A percentile compares a stretch with the other conserved stretches of the same genome.
These are phyloP conservation scores for Plasmodium sp. DNA, from an alignment of 169 alveolate species.

Conservation along the genomic window DNA sequence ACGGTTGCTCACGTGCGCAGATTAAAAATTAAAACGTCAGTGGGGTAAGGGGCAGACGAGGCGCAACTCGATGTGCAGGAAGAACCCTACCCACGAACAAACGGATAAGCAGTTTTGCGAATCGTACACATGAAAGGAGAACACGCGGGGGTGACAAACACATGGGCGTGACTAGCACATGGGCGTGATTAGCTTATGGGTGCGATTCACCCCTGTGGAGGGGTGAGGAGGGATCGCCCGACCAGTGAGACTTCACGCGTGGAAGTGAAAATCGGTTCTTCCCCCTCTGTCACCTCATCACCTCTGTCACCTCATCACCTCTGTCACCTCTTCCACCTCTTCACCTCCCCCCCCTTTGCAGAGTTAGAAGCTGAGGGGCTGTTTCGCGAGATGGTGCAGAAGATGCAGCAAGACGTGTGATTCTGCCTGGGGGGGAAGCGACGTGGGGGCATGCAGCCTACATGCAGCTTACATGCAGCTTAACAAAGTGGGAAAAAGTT, in stretches of 20 bases:
- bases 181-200: neutral
- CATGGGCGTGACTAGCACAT: neutral
- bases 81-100: neutral
- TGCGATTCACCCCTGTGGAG: neutral
- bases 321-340: too few species aligned
- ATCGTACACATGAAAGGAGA: neutral
- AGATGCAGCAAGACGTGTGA: conserved; percentile 1
- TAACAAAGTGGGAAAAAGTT: neutral
- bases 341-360: neutral
- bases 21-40: neutral
- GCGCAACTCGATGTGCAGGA: neutral
- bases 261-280: neutral
- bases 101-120: neutral
- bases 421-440: neutral
- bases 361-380: conserved; percentile 39
- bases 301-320: too few species aligned
- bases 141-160: neutral
- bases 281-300: neutral
- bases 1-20: neutral
- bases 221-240: neutral
- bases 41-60: neutral
- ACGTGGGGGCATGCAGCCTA: neutral
- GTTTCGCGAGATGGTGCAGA: conserved; percentile 22
- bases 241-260: neutral
- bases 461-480: too few species aligned